Conservation (phyloP, 2,329 filamentous ascomycete species). For the Herpotrichia juniperi region DNA sequence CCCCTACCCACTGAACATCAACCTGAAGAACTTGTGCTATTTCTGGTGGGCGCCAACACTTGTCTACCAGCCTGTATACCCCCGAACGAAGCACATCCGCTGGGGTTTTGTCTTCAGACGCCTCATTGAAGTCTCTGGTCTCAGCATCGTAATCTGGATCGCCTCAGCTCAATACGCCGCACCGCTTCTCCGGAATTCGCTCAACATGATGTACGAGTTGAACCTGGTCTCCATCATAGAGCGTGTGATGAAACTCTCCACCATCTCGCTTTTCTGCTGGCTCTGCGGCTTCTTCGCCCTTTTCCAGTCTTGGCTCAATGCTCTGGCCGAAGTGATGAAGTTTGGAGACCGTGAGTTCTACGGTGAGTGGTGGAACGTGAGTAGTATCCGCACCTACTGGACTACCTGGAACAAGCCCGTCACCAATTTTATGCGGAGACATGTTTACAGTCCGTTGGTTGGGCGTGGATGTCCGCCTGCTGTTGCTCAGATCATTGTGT, state of each 20-base stretch:
- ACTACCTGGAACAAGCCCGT: conserved; percentile 97
- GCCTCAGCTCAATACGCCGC: conserved; percentile 92
- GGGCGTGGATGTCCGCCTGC: conserved; percentile 78
- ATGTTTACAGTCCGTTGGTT: conserved; percentile 87
- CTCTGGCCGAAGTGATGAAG: conserved; percentile 83
- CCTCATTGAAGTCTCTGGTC: conserved; percentile 74
- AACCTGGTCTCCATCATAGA: conserved; percentile 84
- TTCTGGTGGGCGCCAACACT: conserved; percentile 99
- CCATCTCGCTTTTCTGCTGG: conserved; percentile 95
- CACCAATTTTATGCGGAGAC: conserved; percentile 93
- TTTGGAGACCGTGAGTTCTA: conserved; percentile 97
- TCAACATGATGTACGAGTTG: conserved; percentile 82
- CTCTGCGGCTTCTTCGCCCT: conserved; percentile 95
- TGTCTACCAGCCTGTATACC: conserved; percentile 96
- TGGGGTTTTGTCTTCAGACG: conserved; percentile 90
- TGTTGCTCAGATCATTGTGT: conserved; percentile 79
- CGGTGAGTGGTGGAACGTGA: conserved; percentile 92
- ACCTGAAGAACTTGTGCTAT: conserved; percentile 83
- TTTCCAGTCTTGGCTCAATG: conserved; percentile 92
- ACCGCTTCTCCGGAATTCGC: conserved; percentile 85
- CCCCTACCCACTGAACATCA: conserved; percentile 91
- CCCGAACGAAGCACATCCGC: conserved; percentile 78
- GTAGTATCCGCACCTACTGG: conserved; percentile 88
- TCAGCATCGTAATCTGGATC: conserved; percentile 94
- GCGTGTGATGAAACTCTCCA: conserved; percentile 90